These are phyloP conservation scores for Leptographium galeiforme DNA, from an alignment of 2,329 filamentous ascomycete species.

Conservation along the genomic window DNA sequence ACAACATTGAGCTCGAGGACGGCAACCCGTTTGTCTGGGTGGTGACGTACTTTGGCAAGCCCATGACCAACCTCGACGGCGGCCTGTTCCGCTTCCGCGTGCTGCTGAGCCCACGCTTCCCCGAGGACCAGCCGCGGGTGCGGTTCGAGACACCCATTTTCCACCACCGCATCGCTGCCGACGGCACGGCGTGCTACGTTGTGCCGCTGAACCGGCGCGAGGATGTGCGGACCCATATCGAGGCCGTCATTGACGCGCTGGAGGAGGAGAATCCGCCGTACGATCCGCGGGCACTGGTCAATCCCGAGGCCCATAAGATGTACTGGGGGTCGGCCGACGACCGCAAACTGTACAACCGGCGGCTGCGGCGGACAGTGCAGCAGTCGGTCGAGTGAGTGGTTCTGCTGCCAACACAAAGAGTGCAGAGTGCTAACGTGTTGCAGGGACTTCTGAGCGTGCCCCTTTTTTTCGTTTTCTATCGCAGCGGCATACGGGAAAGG, in stretches of 20 bases:
- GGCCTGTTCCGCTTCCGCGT: slow-evolving; percentile 76
- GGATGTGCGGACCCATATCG: slow-evolving; percentile 70
- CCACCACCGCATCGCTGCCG: slow-evolving; percentile 71
- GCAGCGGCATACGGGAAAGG: not conserved
- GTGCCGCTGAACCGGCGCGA: slow-evolving; percentile 48
- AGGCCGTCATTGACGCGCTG: slow-evolving; percentile 67
- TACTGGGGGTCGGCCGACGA: slow-evolving; percentile 74
- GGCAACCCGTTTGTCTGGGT: slow-evolving; percentile 83
- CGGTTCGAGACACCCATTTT: slow-evolving; percentile 71
- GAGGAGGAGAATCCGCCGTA: slow-evolving; percentile 82
- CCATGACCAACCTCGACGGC: slow-evolving; percentile 87
- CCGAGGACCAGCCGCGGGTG: slow-evolving; percentile 75
- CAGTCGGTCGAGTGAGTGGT: slow-evolving; percentile 46
- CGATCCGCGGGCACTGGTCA: slow-evolving; percentile 77
- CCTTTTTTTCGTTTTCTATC: not conserved
- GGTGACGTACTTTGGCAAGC: slow-evolving; percentile 77
- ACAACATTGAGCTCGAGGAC: slow-evolving; percentile 65
- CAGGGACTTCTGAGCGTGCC: slow-evolving; percentile 5
- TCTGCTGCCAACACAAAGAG: no score
- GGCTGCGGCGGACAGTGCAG: slow-evolving; percentile 65
- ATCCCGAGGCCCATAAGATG: slow-evolving; percentile 72
- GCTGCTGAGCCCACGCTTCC: slow-evolving; percentile 71
- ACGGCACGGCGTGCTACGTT: slow-evolving; percentile 75
- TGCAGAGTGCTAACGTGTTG: slow-evolving; percentile 3
- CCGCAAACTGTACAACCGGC: slow-evolving; percentile 72